Conservation (phyloP, 2,329 filamentous ascomycete species). For the Aspergillus ochraceus region DNA sequence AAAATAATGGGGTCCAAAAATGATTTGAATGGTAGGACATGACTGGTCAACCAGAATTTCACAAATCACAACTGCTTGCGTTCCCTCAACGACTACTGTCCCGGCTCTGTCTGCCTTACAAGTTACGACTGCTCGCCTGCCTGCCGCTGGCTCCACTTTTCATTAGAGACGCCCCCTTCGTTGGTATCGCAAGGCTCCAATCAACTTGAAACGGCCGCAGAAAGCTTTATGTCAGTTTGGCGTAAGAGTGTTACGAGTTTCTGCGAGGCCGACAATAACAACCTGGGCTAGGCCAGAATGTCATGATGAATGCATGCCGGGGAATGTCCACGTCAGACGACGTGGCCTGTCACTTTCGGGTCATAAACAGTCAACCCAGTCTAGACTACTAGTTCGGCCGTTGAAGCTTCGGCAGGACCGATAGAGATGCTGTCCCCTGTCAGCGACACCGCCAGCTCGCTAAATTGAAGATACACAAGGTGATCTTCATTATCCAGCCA, state of each 20-base stretch:
- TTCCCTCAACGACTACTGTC: not conserved
- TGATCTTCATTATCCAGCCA: too few relatives aligned
- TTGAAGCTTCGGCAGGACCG: not conserved
- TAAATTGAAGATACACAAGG: not conserved
- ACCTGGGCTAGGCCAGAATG: not conserved
- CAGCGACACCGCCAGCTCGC: not conserved
- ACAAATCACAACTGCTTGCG: not conserved
- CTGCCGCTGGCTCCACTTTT: conserved; percentile 16
- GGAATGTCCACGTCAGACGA: not conserved
- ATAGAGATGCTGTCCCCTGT: not conserved
- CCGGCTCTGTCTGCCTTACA: conserved; percentile 6
- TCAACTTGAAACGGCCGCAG: conserved; percentile 17
- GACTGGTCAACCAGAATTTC: not conserved
- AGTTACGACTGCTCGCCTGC: conserved; percentile 5
- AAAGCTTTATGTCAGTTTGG: not conserved
- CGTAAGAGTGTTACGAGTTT: not conserved
- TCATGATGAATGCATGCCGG: not conserved
- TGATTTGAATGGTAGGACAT: not conserved
- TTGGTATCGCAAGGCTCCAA: conserved; percentile 6
- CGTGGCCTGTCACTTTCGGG: not conserved
- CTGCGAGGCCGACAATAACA: not conserved
- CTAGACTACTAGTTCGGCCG: not conserved
- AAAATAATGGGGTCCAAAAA: not conserved
- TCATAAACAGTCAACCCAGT: not conserved
- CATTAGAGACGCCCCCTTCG: conserved; percentile 6